Conservation (phyloP, 2,329 filamentous ascomycete genomes). For the Talaromyces verruculosus region DNA sequence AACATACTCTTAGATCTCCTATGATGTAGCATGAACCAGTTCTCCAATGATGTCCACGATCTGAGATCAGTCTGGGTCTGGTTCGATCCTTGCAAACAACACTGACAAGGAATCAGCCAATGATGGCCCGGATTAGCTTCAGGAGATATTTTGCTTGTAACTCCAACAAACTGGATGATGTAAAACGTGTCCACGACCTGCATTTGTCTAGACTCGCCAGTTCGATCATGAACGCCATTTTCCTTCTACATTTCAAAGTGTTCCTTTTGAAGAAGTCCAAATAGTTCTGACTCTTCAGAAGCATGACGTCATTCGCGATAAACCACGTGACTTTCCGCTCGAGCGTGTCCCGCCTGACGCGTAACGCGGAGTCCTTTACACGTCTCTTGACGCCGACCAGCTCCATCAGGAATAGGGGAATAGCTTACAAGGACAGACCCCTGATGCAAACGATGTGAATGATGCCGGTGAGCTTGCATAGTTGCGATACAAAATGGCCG, state of each 20-base stretch:
- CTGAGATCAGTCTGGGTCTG: neutral
- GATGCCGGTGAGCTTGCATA: neutral
- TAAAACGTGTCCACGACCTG: neutral
- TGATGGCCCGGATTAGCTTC: neutral
- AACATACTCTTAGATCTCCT: neutral
- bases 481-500: slow-evolving; percentile 31
- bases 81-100: neutral
- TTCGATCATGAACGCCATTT: neutral
- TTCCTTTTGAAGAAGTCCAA: neutral
- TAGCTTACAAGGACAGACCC: neutral
- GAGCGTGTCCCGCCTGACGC: slow-evolving; percentile 2
- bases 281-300: neutral
- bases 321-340: neutral
- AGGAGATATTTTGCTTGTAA: neutral
- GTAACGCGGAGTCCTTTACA: neutral
- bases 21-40: neutral
- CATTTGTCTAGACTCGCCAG: neutral
- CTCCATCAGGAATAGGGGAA: neutral
- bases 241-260: neutral
- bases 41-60: neutral
- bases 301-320: neutral
- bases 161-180: neutral
- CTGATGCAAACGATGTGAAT: neutral
- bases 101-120: neutral
- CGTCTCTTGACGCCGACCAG: neutral